Evolutionary conservation across 2,329 filamentous ascomycete species (phyloP), one percentile per base, ranked within the genome.

Genomic region (Aspergillus niger): DNA sequence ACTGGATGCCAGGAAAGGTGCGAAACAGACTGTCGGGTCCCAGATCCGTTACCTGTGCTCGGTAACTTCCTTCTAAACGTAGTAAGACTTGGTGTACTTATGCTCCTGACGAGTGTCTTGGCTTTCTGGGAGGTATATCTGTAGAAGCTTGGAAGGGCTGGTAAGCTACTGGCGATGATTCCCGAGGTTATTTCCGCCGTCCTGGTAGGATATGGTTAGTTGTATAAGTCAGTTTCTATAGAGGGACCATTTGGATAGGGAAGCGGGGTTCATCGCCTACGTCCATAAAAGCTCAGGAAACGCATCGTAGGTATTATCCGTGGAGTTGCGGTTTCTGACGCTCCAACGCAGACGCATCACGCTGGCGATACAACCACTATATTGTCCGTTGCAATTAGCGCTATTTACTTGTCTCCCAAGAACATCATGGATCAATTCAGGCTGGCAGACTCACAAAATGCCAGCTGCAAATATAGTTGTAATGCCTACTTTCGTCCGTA

Each of bases 271-370:
- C 8, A 26, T 6, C n/a, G 57, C 66, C 60, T 63, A 70, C 69
- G 69, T 69, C 69, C 69, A 71, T 3, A 72, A 53, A 28, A 69
- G 65, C 38, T 66, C 62, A 10, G 66, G 62, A 41, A 70, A 70
- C 63, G 67, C 68, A 53, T 67, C 66, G 17, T 68, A 63, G 3
- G 68, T 70, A 48, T 64, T 66, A 55, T 69, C 68, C 1, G 52
- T 28, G 17, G 56, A 65, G 44, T 52, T 38, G 11, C 55, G 55
- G 55, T 65, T 67, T 20, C 55, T 44, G 44, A 70, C 55, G 53
- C 69, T 68, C 28, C 66, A 58, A 8, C 55, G 56, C 13, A 72
- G 62, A 41, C 68, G 63, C 64, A 72, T 67, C 24, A 72, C 59
- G 36, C 67, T 71, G 7, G 64, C 61, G 24, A 69, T 59, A 48